phyloP scores from a whole-genome alignment of 371 early-diverging fungal species.

The Chytridiales sp. region DNA sequence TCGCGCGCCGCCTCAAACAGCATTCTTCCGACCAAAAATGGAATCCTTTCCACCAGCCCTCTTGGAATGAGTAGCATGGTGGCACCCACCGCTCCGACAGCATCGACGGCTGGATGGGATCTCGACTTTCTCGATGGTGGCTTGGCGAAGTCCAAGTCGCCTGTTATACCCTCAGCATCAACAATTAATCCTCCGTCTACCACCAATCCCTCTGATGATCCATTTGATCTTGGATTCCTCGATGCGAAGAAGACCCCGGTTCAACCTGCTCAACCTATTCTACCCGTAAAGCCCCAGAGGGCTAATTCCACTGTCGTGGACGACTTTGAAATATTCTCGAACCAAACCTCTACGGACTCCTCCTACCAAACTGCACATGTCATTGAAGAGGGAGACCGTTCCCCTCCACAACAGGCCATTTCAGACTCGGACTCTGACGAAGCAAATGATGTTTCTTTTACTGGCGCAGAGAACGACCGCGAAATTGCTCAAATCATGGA shows the following conservation, averaged over 20 bases:
- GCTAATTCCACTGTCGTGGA: neutral
- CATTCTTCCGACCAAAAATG: neutral
- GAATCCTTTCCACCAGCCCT: slow-evolving; percentile 2
- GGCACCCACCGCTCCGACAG: neutral
- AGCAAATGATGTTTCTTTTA: neutral
- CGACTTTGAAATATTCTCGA: neutral
- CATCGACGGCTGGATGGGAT: slow-evolving; percentile 8
- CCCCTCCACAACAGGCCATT: neutral
- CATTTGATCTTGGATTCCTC: slow-evolving; percentile 23
- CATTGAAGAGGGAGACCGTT: neutral
- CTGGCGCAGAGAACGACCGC: neutral
- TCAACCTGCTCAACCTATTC: neutral
- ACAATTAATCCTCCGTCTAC: neutral
- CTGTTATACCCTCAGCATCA: neutral
- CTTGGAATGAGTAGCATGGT: neutral
- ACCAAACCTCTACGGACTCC: neutral
- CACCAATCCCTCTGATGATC: slow-evolving; percentile 15
- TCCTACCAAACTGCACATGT: neutral
- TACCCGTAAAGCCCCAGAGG: slow-evolving; percentile 11
- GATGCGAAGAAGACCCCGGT: slow-evolving; percentile 7
- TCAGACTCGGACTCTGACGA: neutral
- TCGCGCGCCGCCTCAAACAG: neutral
- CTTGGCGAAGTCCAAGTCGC: neutral
- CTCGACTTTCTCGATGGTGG: slow-evolving; percentile 16
- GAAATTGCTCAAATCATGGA: slow-evolving; percentile 65